Percentiles rank a stretch among this genome's conserved stretches.
Evolutionary conservation across 2,329 filamentous ascomycete species (phyloP).

Genomic region (Fusarium drepaniforme): DNA sequence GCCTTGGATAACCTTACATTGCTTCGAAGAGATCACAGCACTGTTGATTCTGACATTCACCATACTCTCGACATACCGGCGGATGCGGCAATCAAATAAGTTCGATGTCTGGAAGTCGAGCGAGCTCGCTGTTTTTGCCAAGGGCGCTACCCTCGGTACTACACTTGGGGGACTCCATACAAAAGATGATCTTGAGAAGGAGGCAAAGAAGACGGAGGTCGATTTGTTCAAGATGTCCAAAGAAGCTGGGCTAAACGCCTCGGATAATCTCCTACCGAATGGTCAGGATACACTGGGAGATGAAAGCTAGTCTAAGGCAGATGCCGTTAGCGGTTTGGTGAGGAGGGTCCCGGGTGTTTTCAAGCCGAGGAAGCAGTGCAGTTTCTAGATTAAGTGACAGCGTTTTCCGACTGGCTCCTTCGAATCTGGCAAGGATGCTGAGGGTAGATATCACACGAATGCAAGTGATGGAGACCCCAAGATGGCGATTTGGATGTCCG

Average conservation of each 20-base stretch:
- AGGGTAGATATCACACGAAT: neutral
- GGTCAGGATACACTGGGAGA: neutral
- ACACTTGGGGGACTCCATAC: conserved; percentile 3
- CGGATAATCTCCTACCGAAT: neutral
- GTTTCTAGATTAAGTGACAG: neutral
- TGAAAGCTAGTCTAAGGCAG: neutral
- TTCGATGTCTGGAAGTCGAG: conserved; percentile 27
- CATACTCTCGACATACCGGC: neutral
- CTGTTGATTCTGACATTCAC: conserved; percentile 13
- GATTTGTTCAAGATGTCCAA: neutral
- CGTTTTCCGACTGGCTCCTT: neutral
- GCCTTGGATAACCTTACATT: conserved; percentile 26
- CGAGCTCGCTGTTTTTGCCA: conserved; percentile 24
- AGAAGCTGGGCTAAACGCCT: neutral
- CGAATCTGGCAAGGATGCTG: neutral
- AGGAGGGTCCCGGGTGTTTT: neutral
- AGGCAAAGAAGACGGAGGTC: neutral
- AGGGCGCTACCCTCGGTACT: conserved; percentile 1
- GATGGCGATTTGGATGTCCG: neutral
- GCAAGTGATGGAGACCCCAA: neutral
- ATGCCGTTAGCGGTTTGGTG: neutral
- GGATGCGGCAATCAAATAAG: neutral
- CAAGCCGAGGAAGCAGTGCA: neutral
- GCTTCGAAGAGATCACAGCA: conserved; percentile 9
- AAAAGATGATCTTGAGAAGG: neutral